Base-by-base conservation (phyloP, 768 basidiomycete species). In the Cystobasidium ongulense region DNA sequence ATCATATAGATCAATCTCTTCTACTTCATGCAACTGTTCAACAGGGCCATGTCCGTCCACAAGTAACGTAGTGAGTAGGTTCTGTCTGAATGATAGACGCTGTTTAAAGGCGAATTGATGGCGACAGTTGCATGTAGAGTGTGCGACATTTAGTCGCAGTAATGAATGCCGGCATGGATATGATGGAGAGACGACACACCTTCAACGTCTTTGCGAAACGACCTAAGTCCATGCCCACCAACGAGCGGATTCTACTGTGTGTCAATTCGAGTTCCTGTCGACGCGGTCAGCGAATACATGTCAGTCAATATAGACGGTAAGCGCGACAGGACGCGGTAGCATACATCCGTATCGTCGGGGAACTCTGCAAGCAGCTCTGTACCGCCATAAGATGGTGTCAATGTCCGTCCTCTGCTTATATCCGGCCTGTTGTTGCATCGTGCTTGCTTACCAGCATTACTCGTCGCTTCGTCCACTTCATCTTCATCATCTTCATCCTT, bases 1-100 rank as follows among this genome's bases (percentile, higher is more conserved):
- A 81, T 99, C 96, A 80, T 98, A 99, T 75, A 97, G 78, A 82
- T 99, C 96, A 73, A 98, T 81, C 76, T 98, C 96, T 79, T 92
- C 90, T 39, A 99, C 82, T 54, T 86, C 84, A 15, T 80, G 84
- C 71, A 97, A 81, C 36, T 84, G 38, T 38, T 72, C 63, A 29
- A 77, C 38, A 5, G 74, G 75, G 18, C 76, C 78, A 23, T 78
- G 77, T 11, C 78, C 79, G 31, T 79, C 77, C 46, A 65, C 68
- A 41, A 71, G 61, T 25, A 79, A 75, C 18, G 76, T 74, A 17
- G 78, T 52, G 57, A 79, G 74, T 52, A 77, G 75, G 63, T 79
- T 79, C 36, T 79, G 79, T 21, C 79, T 76, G 4, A 79, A 74
- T 5, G 76, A 79, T 71, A 79, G 74, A 36, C 76, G 66, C 79